Evolutionary conservation across 2,329 filamentous ascomycete species (phyloP).

Genomic region (Colletotrichum tropicale): DNA sequence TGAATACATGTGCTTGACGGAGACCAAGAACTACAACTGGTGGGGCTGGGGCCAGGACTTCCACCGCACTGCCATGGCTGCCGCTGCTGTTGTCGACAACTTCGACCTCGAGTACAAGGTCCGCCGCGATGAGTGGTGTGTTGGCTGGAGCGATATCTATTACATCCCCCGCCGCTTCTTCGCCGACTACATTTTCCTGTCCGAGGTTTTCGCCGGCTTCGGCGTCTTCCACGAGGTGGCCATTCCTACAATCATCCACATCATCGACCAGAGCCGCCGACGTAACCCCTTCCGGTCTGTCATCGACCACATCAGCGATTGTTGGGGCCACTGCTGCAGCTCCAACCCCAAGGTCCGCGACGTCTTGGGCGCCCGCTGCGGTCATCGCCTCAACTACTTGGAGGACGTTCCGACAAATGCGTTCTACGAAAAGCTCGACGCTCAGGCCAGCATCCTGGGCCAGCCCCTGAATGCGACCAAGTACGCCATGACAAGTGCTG

Average conservation of each 20-base stretch:
- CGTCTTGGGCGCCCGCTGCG: slow-evolving; percentile 20
- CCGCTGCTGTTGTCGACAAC: slow-evolving; percentile 16
- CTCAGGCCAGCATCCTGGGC: slow-evolving; percentile 8
- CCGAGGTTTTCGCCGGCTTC: slow-evolving; percentile 26
- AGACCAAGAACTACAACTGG: slow-evolving; percentile 24
- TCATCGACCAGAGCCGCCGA: slow-evolving; percentile 31
- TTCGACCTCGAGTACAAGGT: slow-evolving; percentile 26
- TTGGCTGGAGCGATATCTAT: slow-evolving; percentile 38
- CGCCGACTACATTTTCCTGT: slow-evolving; percentile 32
- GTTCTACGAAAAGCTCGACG: slow-evolving; percentile 20
- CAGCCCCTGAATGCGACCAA: slow-evolving; percentile 17
- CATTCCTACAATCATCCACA: slow-evolving; percentile 34
- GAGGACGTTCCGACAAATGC: slow-evolving; percentile 15
- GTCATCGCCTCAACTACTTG: slow-evolving; percentile 22
- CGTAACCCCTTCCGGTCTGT: slow-evolving; percentile 16
- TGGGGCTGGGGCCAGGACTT: slow-evolving; percentile 24
- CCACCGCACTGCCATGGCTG: slow-evolving; percentile 22
- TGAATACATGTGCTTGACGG: slow-evolving; percentile 25
- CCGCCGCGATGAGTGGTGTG: slow-evolving; percentile 29
- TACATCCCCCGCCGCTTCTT: slow-evolving; percentile 36
- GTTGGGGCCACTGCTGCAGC: slow-evolving; percentile 24
- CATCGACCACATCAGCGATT: slow-evolving; percentile 22
- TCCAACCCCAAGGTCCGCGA: slow-evolving; percentile 20
- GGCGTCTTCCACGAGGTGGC: slow-evolving; percentile 34
- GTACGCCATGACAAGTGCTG: slow-evolving; percentile 17